Conservation (phyloP, 75 land plant genomes). For the Cunninghamia lanceolata region DNA sequence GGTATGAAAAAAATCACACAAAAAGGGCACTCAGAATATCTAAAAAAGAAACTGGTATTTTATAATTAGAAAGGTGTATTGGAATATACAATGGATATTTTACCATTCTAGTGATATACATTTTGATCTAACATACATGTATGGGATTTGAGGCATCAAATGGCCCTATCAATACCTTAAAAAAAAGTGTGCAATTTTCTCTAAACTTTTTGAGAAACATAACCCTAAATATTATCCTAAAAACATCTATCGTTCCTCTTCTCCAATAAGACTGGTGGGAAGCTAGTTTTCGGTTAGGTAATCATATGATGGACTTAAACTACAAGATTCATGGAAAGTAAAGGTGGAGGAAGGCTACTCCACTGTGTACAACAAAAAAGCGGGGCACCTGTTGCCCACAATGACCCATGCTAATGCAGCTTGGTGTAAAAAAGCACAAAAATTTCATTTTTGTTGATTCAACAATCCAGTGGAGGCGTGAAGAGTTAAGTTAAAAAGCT, state of each 20-base stretch:
- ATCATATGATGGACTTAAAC: neutral
- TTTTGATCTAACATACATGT: neutral
- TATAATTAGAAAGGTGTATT: too few species aligned
- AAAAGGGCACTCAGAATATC: too few species aligned
- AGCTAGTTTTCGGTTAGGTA: neutral
- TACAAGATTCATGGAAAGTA: neutral
- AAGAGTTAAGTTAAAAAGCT: neutral
- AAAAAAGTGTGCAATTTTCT: neutral
- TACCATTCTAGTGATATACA: neutral
- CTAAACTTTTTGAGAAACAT: neutral
- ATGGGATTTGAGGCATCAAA: neutral
- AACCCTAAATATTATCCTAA: neutral
- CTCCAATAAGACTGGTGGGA: neutral
- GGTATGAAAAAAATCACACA: too few species aligned
- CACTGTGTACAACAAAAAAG: neutral
- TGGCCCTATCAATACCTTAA: neutral
- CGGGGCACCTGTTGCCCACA: neutral
- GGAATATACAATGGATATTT: too few species aligned
- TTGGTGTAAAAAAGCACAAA: neutral
- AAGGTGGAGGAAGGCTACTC: neutral
- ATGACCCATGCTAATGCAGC: neutral
- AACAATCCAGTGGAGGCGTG: neutral
- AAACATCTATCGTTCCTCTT: neutral
- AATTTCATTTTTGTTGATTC: neutral
- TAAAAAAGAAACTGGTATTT: too few species aligned